Base-by-base conservation (phyloP, 176 grass and related monocot genomes). In the Oryza australiensis region DNA sequence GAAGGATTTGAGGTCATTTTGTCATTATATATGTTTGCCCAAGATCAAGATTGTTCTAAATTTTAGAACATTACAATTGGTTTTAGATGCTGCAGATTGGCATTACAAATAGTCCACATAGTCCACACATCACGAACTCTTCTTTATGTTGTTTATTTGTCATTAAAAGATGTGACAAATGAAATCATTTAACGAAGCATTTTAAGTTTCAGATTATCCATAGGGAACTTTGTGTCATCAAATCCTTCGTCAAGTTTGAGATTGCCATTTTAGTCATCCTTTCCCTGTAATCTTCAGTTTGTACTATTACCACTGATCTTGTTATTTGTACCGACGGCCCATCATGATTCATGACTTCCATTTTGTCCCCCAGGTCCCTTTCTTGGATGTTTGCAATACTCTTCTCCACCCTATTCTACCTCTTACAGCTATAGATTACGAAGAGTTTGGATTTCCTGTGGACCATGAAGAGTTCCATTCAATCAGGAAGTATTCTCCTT, bases 351-450 rank as follows among this genome's bases (percentile, higher is more conserved):
- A 35, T 37, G 35, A 24, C 26, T 84, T 64, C 26, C 72, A 51
- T 71, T 82, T 80, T 51, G 34, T 73, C 29, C 42, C 78, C 24
- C 90, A 98, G 92, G 95, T 91, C 48, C 95, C 95, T 38, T 98
- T 98, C 88, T 86, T 98, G 80, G 95, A 98, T 93, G 90, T 95
- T 75, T 87, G 89, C 87, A 98, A 90, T 81, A 95, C 95, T 59
- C 95, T 93, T 76, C 84, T 95, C 26, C 84, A 90, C 59, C 95
- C 92, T 82, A 89, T 95, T 91, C 83, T 98, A 64, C 90, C 95
- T 91, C 88, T 95, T 68, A 98, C 84, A 28, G 92, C 90, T 80
- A 88, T 90, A 79, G 95, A 98, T 78, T 95, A 98, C 90, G 86
- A 98, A 74, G 95, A 98, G 51, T 98, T 98, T 77, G 95, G 92